Evolutionary conservation across 495 filamentous ascomycete genomes (phyloP).

Genomic region (Beverwykella pulmonaria): DNA sequence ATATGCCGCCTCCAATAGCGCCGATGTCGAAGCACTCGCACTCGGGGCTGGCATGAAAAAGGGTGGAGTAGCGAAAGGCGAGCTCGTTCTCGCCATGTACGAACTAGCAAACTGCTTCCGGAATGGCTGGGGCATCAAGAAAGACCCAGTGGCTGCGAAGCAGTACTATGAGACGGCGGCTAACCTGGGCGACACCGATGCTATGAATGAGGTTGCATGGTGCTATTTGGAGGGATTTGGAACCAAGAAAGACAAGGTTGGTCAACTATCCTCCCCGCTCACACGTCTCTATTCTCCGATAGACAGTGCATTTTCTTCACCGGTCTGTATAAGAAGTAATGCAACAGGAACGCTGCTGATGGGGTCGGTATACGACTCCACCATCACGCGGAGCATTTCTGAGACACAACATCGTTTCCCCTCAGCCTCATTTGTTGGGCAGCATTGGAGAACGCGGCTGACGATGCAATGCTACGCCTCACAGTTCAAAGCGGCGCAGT

Average conservation of each 20-base stretch:
- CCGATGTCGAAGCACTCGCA: constrained; percentile 79
- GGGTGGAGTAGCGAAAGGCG: constrained; percentile 92
- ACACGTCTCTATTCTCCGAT: constrained; percentile 13
- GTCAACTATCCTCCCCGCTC: constrained; percentile 45
- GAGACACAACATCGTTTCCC: constrained; percentile 22
- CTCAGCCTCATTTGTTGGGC: constrained; percentile 44
- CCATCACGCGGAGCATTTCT: constrained; percentile 27
- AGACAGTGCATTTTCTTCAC: constrained; percentile 17
- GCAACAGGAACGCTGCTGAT: constrained; percentile 8
- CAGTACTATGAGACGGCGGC: constrained; percentile 97
- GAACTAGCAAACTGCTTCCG: constrained; percentile 95
- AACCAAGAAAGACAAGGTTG: constrained; percentile 94
- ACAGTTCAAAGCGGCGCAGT: constrained; percentile 85
- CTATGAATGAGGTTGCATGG: constrained; percentile 96
- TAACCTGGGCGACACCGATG: constrained; percentile 93
- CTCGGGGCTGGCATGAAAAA: constrained; percentile 85
- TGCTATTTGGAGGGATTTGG: constrained; percentile 96
- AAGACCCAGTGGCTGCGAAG: constrained; percentile 84
- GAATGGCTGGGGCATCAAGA: constrained; percentile 90
- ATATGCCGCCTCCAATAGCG: constrained; percentile 87
- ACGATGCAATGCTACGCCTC: constrained; percentile 28
- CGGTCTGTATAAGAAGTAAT: constrained; percentile 15
- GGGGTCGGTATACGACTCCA: not conserved
- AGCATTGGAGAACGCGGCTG: constrained; percentile 37
- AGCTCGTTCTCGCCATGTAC: constrained; percentile 96